phyloP scores from a whole-genome alignment of 768 basidiomycete species.

The Phlegmacium glaucopus region DNA sequence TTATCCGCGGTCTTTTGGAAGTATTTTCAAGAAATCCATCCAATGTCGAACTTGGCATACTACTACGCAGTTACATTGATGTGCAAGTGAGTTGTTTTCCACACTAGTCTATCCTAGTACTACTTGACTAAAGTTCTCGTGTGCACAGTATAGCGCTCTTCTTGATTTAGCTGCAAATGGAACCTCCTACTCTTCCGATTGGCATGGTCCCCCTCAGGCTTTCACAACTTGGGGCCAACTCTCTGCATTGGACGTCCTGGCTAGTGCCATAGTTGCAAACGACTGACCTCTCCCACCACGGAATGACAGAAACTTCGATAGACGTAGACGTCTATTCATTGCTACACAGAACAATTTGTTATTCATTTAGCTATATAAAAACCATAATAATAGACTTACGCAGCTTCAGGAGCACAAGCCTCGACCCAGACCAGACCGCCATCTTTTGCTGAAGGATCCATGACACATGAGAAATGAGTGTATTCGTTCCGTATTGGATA shows the following conservation, averaged over 20 bases:
- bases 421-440: slow-evolving; percentile 34
- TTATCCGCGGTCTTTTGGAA: slow-evolving; percentile 47
- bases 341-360: too few relatives aligned
- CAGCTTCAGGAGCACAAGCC: slow-evolving; percentile 14
- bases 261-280: not conserved
- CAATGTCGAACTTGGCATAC: slow-evolving; percentile 33
- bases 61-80: slow-evolving; percentile 47
- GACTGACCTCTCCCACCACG: not conserved
- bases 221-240: slow-evolving; percentile 52
- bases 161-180: slow-evolving; percentile 44
- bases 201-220: slow-evolving; percentile 41
- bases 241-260: slow-evolving; percentile 42
- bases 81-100: slow-evolving; percentile 38
- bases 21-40: slow-evolving; percentile 36
- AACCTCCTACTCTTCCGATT: slow-evolving; percentile 40
- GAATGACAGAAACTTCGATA: too few relatives aligned
- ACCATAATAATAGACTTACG: too few relatives aligned
- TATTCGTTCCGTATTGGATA: slow-evolving; percentile 32
- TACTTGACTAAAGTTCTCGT: not conserved
- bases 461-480: slow-evolving; percentile 37
- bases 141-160: slow-evolving; percentile 43
- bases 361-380: too few relatives aligned
- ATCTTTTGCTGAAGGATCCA: slow-evolving; percentile 33
- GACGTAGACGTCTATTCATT: too few relatives aligned
- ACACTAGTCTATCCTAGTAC: not conserved